Evolutionary conservation across 768 basidiomycete genomes (phyloP), one percentile per base, ranked within the genome.

Genomic region (Hypholoma sublateritium): DNA sequence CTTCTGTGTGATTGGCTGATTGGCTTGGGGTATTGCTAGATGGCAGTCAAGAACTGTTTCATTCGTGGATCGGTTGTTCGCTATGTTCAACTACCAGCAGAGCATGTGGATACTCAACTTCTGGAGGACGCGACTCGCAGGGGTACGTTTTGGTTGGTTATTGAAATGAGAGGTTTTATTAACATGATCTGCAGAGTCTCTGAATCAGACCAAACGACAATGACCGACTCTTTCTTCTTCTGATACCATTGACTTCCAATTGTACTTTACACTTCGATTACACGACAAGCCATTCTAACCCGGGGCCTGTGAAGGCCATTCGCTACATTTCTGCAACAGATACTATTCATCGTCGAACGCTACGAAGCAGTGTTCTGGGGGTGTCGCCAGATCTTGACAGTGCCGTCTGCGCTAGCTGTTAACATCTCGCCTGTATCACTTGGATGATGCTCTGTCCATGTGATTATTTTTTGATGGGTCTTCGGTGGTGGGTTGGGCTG

Each of bases 41-140:
- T 98, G 87, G 95, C 96, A 0, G 95, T 99, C 42, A 96, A 95
- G 77, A 98, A 98, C 72, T 97, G 95, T 71, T 99, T 99, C 70
- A 99, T 99, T 65, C 89, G 97, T 42, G 97, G 97, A 60, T 96
- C 94, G 16, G 97, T 98, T 13, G 95, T 99, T 51, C 89, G 97
- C 62, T 99, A 99, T 67, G 97, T 98, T 17, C 93, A 96, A 69
- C 79, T 99, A 54, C 93, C 94, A 2, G 86, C 92, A 22, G 88
- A 91, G 60, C 90, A 91, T 59, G 93, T 99, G 57, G 97, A 99
- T 72, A 97, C 94, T 2, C 94, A 95, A 63, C 73, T 98, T 50
- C 71, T 99, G 39, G 96, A 99, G 74, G 96, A 99, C 70, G 96
- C 96, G 28, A 98, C 96, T 35, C 80, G 97, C 70, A 80, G 96